Conservation (phyloP, 148 eudicot species). For the Persicaria maculosa region DNA sequence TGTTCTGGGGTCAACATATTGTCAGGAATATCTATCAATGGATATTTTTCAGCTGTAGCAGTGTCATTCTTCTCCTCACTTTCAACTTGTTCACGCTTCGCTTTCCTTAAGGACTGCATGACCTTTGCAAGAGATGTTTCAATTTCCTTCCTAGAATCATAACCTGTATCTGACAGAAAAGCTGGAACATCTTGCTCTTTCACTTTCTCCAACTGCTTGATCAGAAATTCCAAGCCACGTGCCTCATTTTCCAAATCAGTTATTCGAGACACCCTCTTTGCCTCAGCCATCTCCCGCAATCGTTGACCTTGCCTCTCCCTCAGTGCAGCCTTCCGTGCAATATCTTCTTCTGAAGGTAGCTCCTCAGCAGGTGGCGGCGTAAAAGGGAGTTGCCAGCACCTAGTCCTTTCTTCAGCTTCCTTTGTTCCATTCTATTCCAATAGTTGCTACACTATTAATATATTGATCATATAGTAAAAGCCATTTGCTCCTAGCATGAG, state of each 20-base stretch:
- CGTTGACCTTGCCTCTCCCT: conserved; percentile 91
- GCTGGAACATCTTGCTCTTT: conserved; percentile 49
- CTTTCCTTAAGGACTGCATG: conserved; percentile 65
- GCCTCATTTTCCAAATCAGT: conserved; percentile 78
- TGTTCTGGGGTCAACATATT: conserved; percentile 76
- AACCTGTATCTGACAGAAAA: conserved; percentile 62
- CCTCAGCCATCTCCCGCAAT: conserved; percentile 90
- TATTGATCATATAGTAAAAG: conserved; percentile 12
- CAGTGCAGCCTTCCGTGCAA: conserved; percentile 91
- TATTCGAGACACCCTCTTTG: conserved; percentile 71
- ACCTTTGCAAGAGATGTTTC: conserved; percentile 60
- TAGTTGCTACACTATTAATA: conserved; percentile 11
- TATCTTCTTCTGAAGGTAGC: conserved; percentile 83
- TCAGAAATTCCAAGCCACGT: conserved; percentile 75
- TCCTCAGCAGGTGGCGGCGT: conserved; percentile 78
- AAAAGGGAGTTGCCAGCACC: conserved; percentile 93
- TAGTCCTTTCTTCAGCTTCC: conserved; percentile 84
- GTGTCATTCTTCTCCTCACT: conserved; percentile 62
- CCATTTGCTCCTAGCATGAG: not conserved
- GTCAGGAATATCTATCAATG: conserved; percentile 72
- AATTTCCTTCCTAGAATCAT: conserved; percentile 71
- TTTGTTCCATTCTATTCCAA: conserved; percentile 59
- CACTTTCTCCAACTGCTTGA: conserved; percentile 61
- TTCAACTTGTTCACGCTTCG: conserved; percentile 79
- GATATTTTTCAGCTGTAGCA: conserved; percentile 56